Evolutionary conservation across 495 filamentous ascomycete species (phyloP).

Genomic region (Aspergillus taichungensis): DNA sequence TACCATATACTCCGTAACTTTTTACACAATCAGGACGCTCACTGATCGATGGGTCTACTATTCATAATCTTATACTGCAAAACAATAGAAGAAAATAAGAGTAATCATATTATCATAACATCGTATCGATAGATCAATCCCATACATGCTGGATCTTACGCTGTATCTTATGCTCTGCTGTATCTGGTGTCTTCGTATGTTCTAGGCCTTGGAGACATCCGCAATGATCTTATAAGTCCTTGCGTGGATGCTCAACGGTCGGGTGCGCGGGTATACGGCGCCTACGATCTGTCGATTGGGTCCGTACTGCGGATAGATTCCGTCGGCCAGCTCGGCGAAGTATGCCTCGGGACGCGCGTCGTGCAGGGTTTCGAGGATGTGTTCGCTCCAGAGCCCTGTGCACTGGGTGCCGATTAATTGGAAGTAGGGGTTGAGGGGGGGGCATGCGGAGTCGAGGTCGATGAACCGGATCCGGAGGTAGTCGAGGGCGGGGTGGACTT

Average conservation of each 20-base stretch:
- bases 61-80: too few species aligned
- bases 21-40: too few species aligned
- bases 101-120: background rate
- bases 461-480: conserved; percentile 62
- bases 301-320: conserved; percentile 32
- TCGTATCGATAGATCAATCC: background rate
- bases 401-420: conserved; percentile 47
- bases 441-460: conserved; percentile 50
- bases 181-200: background rate
- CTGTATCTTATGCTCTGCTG: background rate
- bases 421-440: conserved; percentile 58
- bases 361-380: conserved; percentile 48
- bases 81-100: too few species aligned
- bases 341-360: conserved; percentile 43
- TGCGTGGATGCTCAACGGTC: conserved; percentile 25
- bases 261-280: conserved; percentile 21
- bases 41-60: too few species aligned
- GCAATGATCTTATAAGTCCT: conserved; percentile 28
- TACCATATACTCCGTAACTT: too few species aligned
- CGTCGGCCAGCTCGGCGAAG: conserved; percentile 51
- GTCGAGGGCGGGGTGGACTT: conserved; percentile 41
- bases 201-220: conserved; percentile 22
- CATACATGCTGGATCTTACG: too few species aligned
- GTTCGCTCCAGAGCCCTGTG: conserved; percentile 60
- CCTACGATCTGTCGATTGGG: conserved; percentile 21